These are phyloP conservation scores for Fagus crenata DNA, from an alignment of 306 rosid genomes.

Conservation along the genomic window DNA sequence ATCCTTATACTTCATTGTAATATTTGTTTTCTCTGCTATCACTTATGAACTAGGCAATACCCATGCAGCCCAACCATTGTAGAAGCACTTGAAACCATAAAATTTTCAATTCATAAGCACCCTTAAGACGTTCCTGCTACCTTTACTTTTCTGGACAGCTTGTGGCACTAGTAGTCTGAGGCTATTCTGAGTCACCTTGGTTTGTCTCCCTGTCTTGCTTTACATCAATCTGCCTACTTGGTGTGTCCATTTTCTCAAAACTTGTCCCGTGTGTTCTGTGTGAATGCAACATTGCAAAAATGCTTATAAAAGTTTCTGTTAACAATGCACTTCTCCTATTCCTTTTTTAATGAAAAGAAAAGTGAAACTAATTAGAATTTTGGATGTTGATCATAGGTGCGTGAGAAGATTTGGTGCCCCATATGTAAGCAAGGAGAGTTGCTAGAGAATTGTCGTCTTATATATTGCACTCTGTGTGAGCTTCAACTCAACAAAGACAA, in stretches of 20 bases:
- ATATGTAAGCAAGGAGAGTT: no score
- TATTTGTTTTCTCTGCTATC: background rate
- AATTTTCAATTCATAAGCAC: background rate
- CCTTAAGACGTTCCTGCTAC: background rate
- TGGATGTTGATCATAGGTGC: no score
- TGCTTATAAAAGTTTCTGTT: no score
- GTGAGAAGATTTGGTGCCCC: no score
- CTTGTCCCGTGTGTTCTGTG: no score
- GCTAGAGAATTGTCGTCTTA: conserved; percentile 44
- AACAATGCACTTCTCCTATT: no score
- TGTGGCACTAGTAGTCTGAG: conserved; percentile 1
- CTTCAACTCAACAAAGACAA: conserved; percentile 57
- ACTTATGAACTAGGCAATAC: no score
- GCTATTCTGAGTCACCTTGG: background rate
- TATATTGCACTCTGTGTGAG: conserved; percentile 57
- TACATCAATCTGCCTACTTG: no score
- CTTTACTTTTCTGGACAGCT: background rate
- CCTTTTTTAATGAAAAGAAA: no score
- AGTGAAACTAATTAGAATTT: no score
- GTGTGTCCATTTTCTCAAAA: no score
- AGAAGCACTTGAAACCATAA: background rate
- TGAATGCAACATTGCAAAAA: no score
- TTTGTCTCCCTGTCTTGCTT: background rate
- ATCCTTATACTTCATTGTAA: background rate
- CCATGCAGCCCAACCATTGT: background rate